These are phyloP conservation scores for Meyerozyma elateridarum DNA, from an alignment of 1,139 yeast genomes.

Conservation along the genomic window DNA sequence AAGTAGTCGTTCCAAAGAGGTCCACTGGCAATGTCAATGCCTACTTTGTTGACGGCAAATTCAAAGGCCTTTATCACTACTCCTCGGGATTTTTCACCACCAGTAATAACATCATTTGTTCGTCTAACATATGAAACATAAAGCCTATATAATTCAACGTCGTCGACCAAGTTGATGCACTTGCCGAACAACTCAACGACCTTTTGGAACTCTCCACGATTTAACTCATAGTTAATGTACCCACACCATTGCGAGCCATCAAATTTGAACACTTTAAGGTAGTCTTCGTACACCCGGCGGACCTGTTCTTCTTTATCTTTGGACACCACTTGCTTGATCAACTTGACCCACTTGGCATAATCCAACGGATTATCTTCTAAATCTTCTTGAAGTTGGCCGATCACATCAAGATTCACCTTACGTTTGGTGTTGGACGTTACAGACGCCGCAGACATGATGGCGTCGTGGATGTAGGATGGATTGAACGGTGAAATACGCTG, in stretches of 20 bases:
- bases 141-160: slow-evolving; percentile 64
- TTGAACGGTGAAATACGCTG: too few species aligned
- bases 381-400: slow-evolving; percentile 57
- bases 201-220: slow-evolving; percentile 61
- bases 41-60: slow-evolving; percentile 73
- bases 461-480: too few species aligned
- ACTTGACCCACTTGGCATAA: slow-evolving; percentile 51
- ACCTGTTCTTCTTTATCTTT: slow-evolving; percentile 65
- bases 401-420: slow-evolving; percentile 40
- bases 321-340: slow-evolving; percentile 49
- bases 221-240: slow-evolving; percentile 66
- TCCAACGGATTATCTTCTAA: slow-evolving; percentile 55
- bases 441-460: slow-evolving; percentile 14
- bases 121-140: slow-evolving; percentile 79
- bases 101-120: slow-evolving; percentile 73
- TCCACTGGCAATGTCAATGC: slow-evolving; percentile 70
- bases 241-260: slow-evolving; percentile 66
- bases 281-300: slow-evolving; percentile 54
- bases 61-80: slow-evolving; percentile 80
- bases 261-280: slow-evolving; percentile 61
- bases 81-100: slow-evolving; percentile 79
- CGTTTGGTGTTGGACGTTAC: slow-evolving; percentile 21
- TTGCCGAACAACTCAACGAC: slow-evolving; percentile 63
- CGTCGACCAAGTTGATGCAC: slow-evolving; percentile 54
- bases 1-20: slow-evolving; percentile 80